Evolutionary conservation across 2,329 filamentous ascomycete species (phyloP).

Genomic region (Lomentospora prolificans): DNA sequence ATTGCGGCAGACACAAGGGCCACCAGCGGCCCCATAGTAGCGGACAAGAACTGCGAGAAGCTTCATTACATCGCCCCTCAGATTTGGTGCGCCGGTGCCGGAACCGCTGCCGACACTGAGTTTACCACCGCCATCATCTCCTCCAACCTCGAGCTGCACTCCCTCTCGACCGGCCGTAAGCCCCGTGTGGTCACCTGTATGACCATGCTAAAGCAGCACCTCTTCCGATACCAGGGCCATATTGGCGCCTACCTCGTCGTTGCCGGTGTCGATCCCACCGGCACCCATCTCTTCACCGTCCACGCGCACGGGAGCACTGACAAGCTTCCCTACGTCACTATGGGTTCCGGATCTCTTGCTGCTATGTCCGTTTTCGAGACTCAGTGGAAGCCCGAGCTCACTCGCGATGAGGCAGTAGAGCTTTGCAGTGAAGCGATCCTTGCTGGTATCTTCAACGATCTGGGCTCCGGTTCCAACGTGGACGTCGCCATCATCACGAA

Average conservation of each 20-base stretch:
- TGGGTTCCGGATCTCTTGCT: slow-evolving; percentile 86
- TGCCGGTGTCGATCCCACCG: slow-evolving; percentile 91
- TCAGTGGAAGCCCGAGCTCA: slow-evolving; percentile 75
- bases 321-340: slow-evolving; percentile 98
- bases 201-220: slow-evolving; percentile 98
- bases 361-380: slow-evolving; percentile 99
- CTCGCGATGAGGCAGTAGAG: slow-evolving; percentile 70
- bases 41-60: slow-evolving; percentile 99
- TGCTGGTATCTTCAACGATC: slow-evolving; percentile 97
- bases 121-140: slow-evolving; percentile 98
- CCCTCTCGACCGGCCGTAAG: slow-evolving; percentile 90
- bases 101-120: slow-evolving; percentile 95
- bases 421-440: slow-evolving; percentile 80
- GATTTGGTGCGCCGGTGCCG: slow-evolving; percentile 98
- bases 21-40: slow-evolving; percentile 93
- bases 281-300: slow-evolving; percentile 91
- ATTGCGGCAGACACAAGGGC: slow-evolving; percentile 98
- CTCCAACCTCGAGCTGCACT: slow-evolving; percentile 95
- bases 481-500: slow-evolving; percentile 92
- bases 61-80: slow-evolving; percentile 97
- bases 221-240: slow-evolving; percentile 96
- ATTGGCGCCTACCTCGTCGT: slow-evolving; percentile 98
- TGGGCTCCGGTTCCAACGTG: slow-evolving; percentile 94
- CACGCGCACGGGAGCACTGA: slow-evolving; percentile 97
- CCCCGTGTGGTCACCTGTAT: slow-evolving; percentile 98